Evolutionary conservation across 768 basidiomycete genomes (phyloP).

Genomic region (Amanita phalloides): DNA sequence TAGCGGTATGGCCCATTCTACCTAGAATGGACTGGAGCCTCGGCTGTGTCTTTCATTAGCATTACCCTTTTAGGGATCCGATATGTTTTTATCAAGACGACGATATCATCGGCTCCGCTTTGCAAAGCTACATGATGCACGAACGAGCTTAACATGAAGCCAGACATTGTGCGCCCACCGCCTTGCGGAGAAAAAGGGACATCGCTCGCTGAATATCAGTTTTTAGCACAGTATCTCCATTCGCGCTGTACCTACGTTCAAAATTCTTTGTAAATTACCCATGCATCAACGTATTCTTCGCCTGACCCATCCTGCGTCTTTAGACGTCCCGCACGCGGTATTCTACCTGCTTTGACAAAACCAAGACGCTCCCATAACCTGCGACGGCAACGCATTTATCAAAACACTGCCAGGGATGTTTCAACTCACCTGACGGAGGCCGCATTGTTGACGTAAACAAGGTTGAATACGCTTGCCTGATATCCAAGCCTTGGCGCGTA

Average conservation of each 20-base stretch:
- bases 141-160: no score
- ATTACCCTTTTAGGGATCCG: no score
- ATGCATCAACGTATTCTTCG: constrained; percentile 87
- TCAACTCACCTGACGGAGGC: constrained; percentile 54
- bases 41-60: no score
- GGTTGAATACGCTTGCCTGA: constrained; percentile 77
- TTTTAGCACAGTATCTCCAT: not conserved
- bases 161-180: not conserved
- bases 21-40: no score
- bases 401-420: not conserved
- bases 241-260: constrained; percentile 17
- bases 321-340: constrained; percentile 68
- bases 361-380: constrained; percentile 78
- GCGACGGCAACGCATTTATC: not conserved
- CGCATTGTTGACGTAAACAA: constrained; percentile 79
- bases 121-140: no score
- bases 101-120: no score
- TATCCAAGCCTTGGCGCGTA: constrained; percentile 76
- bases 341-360: constrained; percentile 70
- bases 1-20: no score
- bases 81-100: no score
- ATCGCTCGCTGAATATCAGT: no score
- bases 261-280: constrained; percentile 77
- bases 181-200: not conserved
- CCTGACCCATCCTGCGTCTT: constrained; percentile 52